Conservation (phyloP, 176 grass and related monocot species). For the Hsuehochloa calcarea region DNA sequence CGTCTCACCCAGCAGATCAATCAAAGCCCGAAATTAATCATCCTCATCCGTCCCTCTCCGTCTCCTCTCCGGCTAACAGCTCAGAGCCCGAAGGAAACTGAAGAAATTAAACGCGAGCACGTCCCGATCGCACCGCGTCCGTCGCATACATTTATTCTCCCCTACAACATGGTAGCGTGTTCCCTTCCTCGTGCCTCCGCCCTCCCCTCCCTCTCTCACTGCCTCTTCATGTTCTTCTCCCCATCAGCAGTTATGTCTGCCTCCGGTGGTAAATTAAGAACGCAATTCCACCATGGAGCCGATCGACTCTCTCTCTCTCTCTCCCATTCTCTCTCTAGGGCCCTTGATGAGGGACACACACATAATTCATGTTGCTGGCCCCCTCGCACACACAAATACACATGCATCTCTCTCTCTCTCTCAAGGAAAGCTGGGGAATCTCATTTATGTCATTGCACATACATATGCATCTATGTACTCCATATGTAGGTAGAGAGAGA, state of each 20-base stretch:
- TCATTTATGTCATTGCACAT: slow-evolving; percentile 74
- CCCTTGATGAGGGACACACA: not conserved
- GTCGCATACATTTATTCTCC: slow-evolving; percentile 48
- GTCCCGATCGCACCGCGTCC: slow-evolving; percentile 41
- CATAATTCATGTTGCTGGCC: slow-evolving; percentile 41
- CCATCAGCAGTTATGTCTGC: slow-evolving; percentile 19
- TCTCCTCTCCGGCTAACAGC: not conserved
- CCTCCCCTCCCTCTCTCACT: not conserved
- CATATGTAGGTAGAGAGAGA: slow-evolving; percentile 20
- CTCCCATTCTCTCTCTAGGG: not conserved
- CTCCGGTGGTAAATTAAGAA: not conserved
- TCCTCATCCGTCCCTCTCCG: not conserved
- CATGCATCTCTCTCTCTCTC: slow-evolving; percentile 21
- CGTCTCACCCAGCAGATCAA: slow-evolving; percentile 17
- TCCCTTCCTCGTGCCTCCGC: slow-evolving; percentile 1
- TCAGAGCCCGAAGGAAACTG: slow-evolving; percentile 25
- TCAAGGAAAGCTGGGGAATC: slow-evolving; percentile 40
- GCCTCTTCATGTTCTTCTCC: not conserved
- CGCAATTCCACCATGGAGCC: not conserved
- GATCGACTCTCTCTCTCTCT: too few relatives aligned
- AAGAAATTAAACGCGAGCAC: slow-evolving; percentile 19
- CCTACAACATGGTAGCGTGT: slow-evolving; percentile 40
- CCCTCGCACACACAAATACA: slow-evolving; percentile 39
- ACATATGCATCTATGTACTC: slow-evolving; percentile 50
- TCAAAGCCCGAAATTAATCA: slow-evolving; percentile 25